These are phyloP conservation scores for Aureobasidium namibiae DNA, from an alignment of 2,329 filamentous ascomycete genomes.

Conservation along the genomic window DNA sequence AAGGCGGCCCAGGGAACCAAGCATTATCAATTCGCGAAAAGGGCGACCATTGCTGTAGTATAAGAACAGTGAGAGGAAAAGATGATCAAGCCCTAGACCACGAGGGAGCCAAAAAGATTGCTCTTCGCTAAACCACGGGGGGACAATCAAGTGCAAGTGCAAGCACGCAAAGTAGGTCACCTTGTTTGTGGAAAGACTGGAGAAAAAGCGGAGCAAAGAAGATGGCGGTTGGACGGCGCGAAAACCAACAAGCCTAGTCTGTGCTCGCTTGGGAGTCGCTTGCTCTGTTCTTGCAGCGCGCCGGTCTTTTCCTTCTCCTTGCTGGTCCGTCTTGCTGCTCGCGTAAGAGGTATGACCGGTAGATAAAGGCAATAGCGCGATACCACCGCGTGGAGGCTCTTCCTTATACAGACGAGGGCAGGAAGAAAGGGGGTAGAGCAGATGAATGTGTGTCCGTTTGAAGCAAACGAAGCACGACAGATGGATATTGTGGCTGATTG, in stretches of 20 bases:
- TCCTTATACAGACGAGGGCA: constrained; percentile 1
- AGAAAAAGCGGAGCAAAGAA: constrained; percentile 6
- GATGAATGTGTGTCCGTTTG: not conserved
- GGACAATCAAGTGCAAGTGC: not conserved
- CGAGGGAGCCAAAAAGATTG: not conserved
- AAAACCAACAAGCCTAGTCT: not conserved
- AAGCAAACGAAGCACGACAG: constrained; percentile 12
- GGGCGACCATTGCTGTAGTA: not conserved
- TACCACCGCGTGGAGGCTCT: constrained; percentile 4
- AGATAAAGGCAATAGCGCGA: not conserved
- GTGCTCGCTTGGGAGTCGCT: not conserved
- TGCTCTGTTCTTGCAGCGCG: not conserved
- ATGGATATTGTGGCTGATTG: constrained; percentile 1
- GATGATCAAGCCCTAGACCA: not conserved
- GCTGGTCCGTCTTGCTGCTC: not conserved
- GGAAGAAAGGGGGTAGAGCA: not conserved
- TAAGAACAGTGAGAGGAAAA: not conserved
- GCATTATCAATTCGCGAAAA: not conserved
- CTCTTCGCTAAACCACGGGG: not conserved
- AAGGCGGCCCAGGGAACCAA: not conserved
- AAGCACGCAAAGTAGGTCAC: not conserved
- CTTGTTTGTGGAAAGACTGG: not conserved
- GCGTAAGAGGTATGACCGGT: constrained; percentile 1
- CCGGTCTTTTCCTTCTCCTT: not conserved
- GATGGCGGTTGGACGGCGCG: constrained; percentile 10